Base-by-base conservation (phyloP, 2,329 filamentous ascomycete species). In the Parasarocladium wereldwijsianum region DNA sequence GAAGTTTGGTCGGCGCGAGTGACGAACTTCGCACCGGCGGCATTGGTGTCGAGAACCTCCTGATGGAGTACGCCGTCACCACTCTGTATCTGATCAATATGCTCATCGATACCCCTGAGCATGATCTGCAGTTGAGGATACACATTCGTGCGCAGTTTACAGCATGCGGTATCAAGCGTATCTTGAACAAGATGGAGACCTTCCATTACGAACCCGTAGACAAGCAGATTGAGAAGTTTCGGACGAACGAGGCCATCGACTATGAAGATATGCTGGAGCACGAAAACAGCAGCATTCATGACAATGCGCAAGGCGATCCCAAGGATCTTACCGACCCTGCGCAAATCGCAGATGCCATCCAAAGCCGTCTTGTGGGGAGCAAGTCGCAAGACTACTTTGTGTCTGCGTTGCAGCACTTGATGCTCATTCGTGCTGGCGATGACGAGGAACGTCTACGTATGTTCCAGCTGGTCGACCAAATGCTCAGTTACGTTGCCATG, bases 401-500 rank as follows among this genome's bases (percentile, higher is more conserved):
- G 17, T 94, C 87, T 26, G 83, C 87, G 13, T 71, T 98, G 55
- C 90, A 98, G 50, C 90, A 98, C 59, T 66, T 98, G 51, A 66
- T 98, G 42, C 68, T 98, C 25, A 92, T 96, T 40, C 73, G 85
- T 34, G 81, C 93, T 46, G 90, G 85, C 39, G 84, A 92, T 43
- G 79, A 80, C 28, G 90, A 96, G 49, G 90, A 98, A 54, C 75
- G 85, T 10, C 58, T 94, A 37, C 76, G 84, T 28, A 90, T 94
- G 78, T 98, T 96, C 57, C 90, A 96, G 60, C 71, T 98, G 17
- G 86, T 96, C 17, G 90, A 98, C 55, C 78, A 83, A n/a, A 96
- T 96, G 85, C 73, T 98, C 40, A 93, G 85, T 54, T 96, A 96
- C 54, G 87, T 98, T 38, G 87, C 87, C 43, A 98, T 98, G 87